Conservation (phyloP, 2,329 filamentous ascomycete species). For the Paramyrothecium sp. region DNA sequence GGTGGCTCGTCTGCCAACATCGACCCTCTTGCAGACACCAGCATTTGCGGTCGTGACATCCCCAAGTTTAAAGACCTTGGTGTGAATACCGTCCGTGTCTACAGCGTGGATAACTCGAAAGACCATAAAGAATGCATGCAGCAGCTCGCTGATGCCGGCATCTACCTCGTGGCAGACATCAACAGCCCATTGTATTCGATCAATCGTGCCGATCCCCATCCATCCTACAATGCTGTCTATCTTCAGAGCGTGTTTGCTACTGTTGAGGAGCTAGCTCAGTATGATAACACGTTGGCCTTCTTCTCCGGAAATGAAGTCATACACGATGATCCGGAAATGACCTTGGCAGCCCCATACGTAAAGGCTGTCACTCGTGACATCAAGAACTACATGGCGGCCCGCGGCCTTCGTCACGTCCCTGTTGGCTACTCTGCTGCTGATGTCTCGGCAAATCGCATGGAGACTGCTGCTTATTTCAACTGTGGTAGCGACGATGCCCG, state of each 20-base stretch:
- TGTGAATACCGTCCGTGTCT: conserved; percentile 89
- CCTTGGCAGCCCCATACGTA: conserved; percentile 67
- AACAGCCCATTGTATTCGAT: conserved; percentile 88
- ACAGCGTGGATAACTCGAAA: conserved; percentile 83
- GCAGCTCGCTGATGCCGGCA: conserved; percentile 75
- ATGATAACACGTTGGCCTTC: conserved; percentile 84
- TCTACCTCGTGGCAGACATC: conserved; percentile 89
- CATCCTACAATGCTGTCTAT: conserved; percentile 85
- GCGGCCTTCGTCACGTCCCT: conserved; percentile 64
- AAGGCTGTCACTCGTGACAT: conserved; percentile 79
- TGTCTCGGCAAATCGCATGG: conserved; percentile 78
- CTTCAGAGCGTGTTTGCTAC: conserved; percentile 84
- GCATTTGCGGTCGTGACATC: conserved; percentile 76
- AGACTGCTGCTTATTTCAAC: conserved; percentile 92
- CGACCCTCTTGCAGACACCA: conserved; percentile 76
- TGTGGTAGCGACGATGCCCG: conserved; percentile 82
- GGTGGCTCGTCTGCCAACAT: conserved; percentile 51
- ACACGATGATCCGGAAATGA: conserved; percentile 63
- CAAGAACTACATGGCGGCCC: conserved; percentile 64
- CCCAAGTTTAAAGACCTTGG: conserved; percentile 79
- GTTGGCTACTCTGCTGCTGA: conserved; percentile 81
- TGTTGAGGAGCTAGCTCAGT: conserved; percentile 78
- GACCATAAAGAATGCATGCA: conserved; percentile 86
- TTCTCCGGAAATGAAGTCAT: conserved; percentile 82
- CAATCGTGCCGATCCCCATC: conserved; percentile 72